phyloP scores from a whole-genome alignment of 2,329 filamentous ascomycete genomes.

The Colletotrichum sp. region DNA sequence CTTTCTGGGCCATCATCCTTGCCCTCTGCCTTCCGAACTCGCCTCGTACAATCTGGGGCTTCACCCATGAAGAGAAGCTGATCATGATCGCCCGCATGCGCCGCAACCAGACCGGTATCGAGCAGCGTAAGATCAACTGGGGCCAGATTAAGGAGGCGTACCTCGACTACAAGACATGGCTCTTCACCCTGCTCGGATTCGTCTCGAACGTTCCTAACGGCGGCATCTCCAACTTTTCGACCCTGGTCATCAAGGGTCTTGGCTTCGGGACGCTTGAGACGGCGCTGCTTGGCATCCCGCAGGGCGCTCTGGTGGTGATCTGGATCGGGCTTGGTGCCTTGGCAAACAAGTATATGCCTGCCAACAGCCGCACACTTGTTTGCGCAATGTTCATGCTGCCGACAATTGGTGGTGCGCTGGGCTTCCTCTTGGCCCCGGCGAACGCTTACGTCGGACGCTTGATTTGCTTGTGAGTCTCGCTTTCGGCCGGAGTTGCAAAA shows the following conservation, averaged over 20 bases:
- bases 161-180: constrained; percentile 61
- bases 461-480: constrained; percentile 52
- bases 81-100: constrained; percentile 60
- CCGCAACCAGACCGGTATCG: constrained; percentile 63
- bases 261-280: constrained; percentile 50
- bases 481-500: background rate
- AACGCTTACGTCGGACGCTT: constrained; percentile 57
- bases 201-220: constrained; percentile 62
- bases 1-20: constrained; percentile 64
- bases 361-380: constrained; percentile 57
- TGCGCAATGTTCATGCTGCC: constrained; percentile 62
- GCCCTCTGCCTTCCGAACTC: constrained; percentile 62
- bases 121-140: constrained; percentile 60
- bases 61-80: constrained; percentile 55
- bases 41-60: constrained; percentile 57
- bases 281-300: constrained; percentile 41
- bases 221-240: constrained; percentile 64
- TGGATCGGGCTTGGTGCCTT: constrained; percentile 46
- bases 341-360: constrained; percentile 40
- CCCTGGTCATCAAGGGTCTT: constrained; percentile 64
- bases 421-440: constrained; percentile 57
- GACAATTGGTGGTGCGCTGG: constrained; percentile 63
- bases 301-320: constrained; percentile 39
- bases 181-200: constrained; percentile 59
- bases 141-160: constrained; percentile 62